These are phyloP conservation scores for Jackrogersella multiformis DNA, from an alignment of 495 filamentous ascomycete species.

Conservation along the genomic window DNA sequence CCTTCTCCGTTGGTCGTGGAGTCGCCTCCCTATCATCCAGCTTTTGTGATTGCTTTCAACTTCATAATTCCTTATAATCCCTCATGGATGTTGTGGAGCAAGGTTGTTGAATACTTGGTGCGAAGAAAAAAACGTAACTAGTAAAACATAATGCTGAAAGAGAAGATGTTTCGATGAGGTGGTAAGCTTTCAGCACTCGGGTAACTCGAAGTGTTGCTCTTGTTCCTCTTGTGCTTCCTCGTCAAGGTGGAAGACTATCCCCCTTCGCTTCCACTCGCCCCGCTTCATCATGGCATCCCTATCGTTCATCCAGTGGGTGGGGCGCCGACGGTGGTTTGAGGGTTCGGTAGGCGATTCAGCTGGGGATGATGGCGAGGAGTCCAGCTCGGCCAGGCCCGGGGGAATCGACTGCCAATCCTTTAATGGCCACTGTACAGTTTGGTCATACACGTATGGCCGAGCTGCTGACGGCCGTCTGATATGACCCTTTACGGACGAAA, in stretches of 20 bases:
- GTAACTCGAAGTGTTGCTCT: conserved; percentile 44
- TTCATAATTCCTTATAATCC: too few species aligned
- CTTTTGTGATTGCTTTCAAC: neutral
- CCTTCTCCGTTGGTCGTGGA: conserved; percentile 7
- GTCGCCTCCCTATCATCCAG: neutral
- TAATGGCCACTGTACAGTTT: conserved; percentile 42
- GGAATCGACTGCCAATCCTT: conserved; percentile 45
- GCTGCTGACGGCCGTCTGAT: conserved; percentile 18
- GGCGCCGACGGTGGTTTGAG: conserved; percentile 27
- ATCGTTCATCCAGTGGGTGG: conserved; percentile 44
- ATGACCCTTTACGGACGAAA: conserved; percentile 38
- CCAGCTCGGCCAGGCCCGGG: conserved; percentile 36
- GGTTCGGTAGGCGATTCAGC: conserved; percentile 13
- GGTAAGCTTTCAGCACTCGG: conserved; percentile 20
- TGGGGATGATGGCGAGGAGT: conserved; percentile 36
- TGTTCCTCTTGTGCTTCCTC: conserved; percentile 29
- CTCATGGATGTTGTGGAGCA: neutral
- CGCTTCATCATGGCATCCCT: conserved; percentile 54
- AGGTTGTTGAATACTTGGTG: neutral
- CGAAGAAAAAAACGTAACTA: neutral
- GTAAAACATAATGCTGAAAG: conserved; percentile 3
- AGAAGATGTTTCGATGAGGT: neutral
- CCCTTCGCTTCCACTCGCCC: conserved; percentile 59
- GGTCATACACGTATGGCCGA: conserved; percentile 34
- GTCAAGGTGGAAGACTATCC: conserved; percentile 57